phyloP scores from a whole-genome alignment of 2,329 filamentous ascomycete species.

The Teratosphaeria destructans region DNA sequence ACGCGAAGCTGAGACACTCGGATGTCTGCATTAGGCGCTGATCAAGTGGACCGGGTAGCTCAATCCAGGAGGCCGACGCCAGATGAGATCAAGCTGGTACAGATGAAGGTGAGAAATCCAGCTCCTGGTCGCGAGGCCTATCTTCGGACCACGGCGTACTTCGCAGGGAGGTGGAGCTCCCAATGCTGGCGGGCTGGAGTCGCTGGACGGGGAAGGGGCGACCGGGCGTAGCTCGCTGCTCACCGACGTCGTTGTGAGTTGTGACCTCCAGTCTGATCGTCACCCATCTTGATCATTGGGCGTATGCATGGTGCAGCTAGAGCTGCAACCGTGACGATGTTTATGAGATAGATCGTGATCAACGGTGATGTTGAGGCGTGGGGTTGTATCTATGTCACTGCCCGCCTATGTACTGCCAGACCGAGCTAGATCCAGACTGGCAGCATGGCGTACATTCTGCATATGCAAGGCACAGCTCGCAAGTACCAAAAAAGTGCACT shows the following conservation, averaged over 20 bases:
- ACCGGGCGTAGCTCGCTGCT: not conserved
- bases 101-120: not conserved
- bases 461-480: not conserved
- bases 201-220: not conserved
- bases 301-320: not conserved
- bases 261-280: not conserved
- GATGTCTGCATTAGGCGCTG: not conserved
- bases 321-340: not conserved
- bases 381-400: not conserved
- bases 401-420: not conserved
- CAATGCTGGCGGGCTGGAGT: not conserved
- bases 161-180: not conserved
- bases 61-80: not conserved
- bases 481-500: not conserved
- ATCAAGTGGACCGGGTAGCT: not conserved
- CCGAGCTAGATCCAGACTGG: not conserved
- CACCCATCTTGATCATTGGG: not conserved
- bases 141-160: not conserved
- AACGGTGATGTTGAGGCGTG: not conserved
- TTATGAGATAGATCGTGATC: not conserved
- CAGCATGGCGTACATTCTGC: not conserved
- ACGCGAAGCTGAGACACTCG: not conserved
- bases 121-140: not conserved
- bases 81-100: not conserved
- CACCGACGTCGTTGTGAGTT: not conserved